Base-by-base conservation (phyloP, 225 moss, liverwort and hornwort species). In the Polytrichum commune region DNA sequence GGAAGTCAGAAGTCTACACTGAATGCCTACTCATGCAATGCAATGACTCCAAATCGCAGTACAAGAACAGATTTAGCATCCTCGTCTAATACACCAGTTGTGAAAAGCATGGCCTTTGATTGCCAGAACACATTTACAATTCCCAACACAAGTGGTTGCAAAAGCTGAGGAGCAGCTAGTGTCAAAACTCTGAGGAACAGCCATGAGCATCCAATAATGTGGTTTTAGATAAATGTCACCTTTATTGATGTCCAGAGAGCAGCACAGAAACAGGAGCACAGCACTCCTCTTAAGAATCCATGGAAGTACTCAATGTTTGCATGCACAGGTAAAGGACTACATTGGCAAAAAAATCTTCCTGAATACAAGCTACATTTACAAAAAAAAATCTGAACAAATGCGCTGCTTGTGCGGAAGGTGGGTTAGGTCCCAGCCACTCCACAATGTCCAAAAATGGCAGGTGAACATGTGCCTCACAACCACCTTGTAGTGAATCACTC, bases 401-500 rank as follows among this genome's bases (percentile, higher is more conserved):
- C 24, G 62, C 27, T 26, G 22, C 62, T 23, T 63, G 62, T 27
- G 62, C 62, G 62, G 62, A 63, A 63, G 67, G 67, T 67, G 67
- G 67, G 67, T 67, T 67, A 55, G 33, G 69, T 65, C 38, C 73
- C 56, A 69, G 64, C 64, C 73, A 69, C 65, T 78, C 73, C 25
- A 56, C 69, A 73, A 58, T 61, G 69, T 69, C 73, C 74, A 78
- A 78, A 70, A 74, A 69, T 78, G 78, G 63, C 69, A 69, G 22
- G 27, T 63, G 69, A 70, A 78, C 69, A 70, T 60, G 64, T 60
- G 60, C 73, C 27, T 69, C 69, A 28, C 26, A 58, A 67, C 54
- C 64, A 74, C 53, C 53, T 65, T 25, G 65, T 20, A 55, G 28
- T 30, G 55, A 68, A 63, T 78, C 73, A 78, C 64, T 78, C 73